Percentiles rank a stretch among this genome's conserved stretches.
These are phyloP conservation scores for Amanita jacksonii DNA, from an alignment of 768 basidiomycete genomes.

Conservation along the genomic window DNA sequence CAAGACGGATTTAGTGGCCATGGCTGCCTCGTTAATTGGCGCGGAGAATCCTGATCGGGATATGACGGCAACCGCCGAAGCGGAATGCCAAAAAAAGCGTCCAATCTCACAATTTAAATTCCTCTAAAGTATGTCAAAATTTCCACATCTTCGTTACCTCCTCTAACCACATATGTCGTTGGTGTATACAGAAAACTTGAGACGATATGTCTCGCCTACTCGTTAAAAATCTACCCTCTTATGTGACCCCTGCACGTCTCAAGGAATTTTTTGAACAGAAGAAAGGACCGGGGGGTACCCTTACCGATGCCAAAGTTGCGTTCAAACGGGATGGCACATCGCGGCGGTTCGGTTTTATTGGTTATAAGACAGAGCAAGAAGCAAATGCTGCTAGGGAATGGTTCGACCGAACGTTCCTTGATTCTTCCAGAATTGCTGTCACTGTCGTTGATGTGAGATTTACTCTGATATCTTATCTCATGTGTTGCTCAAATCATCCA, in stretches of 20 bases:
- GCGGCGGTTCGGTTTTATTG: conserved; percentile 86
- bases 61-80: conserved; percentile 15
- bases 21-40: neutral
- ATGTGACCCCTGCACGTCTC: conserved; percentile 54
- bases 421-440: conserved; percentile 68
- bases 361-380: conserved; percentile 74
- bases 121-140: conserved; percentile 8
- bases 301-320: conserved; percentile 85
- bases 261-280: conserved; percentile 59
- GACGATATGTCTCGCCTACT: conserved; percentile 70
- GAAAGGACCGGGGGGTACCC: conserved; percentile 49
- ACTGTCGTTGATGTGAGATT: conserved; percentile 63
- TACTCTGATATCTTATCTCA: too few relatives aligned
- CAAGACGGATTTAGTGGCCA: conserved; percentile 18
- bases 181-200: too few relatives aligned
- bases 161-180: too few relatives aligned
- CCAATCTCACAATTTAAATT: conserved; percentile 2
- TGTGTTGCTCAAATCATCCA: too few relatives aligned
- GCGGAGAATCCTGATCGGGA: neutral
- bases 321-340: conserved; percentile 69
- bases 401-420: conserved; percentile 81
- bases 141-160: too few relatives aligned
- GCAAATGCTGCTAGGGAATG: conserved; percentile 68
- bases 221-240: conserved; percentile 70
- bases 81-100: conserved; percentile 11